Base-by-base conservation (phyloP, 2,329 filamentous ascomycete genomes). In the Colletotrichum camelliae region DNA sequence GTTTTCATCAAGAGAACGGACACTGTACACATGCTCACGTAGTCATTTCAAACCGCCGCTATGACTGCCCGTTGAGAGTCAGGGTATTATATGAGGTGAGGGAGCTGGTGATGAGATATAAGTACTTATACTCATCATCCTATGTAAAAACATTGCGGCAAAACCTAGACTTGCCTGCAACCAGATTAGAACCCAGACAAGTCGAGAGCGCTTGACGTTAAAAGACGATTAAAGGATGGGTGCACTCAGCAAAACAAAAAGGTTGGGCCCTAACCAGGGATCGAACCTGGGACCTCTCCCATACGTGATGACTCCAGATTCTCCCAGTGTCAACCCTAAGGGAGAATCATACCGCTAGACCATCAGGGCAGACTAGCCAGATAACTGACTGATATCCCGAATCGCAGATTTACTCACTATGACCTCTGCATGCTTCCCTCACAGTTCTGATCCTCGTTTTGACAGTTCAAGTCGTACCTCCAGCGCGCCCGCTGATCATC, bases 331-430 rank as follows among this genome's bases (percentile, higher is more conserved):
- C 24, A 33, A 61, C 67, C 67, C 67, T 69, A 69, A 69, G 67
- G 67, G 67, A 69, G 67, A 69, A 69, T 69, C 67, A 69, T 69
- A 69, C 67, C 67, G 67, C 67, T 69, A 69, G 67, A 69, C 67
- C 67, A 69, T 69, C 67, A 69, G 67, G 67, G 67, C 67, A 3
- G 1, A 0, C 8, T 2, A 10, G 18, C 16, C 9, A 8, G 9
- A 15, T 3, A n/a, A 9, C 2, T 21, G 9, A 0, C 18, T n/a
- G n/a, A n/a, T n/a, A n/a, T n/a, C n/a, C n/a, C n/a, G n/a, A n/a
- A n/a, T n/a, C n/a, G n/a, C n/a, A n/a, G n/a, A n/a, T n/a, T n/a
- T n/a, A n/a, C n/a, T n/a, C n/a, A n/a, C n/a, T n/a, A n/a, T n/a
- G n/a, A n/a, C n/a, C n/a, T n/a, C n/a, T n/a, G n/a, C n/a, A n/a